Conservation (phyloP, 2,329 filamentous ascomycete species). For the Scleromitrula shiraiana region DNA sequence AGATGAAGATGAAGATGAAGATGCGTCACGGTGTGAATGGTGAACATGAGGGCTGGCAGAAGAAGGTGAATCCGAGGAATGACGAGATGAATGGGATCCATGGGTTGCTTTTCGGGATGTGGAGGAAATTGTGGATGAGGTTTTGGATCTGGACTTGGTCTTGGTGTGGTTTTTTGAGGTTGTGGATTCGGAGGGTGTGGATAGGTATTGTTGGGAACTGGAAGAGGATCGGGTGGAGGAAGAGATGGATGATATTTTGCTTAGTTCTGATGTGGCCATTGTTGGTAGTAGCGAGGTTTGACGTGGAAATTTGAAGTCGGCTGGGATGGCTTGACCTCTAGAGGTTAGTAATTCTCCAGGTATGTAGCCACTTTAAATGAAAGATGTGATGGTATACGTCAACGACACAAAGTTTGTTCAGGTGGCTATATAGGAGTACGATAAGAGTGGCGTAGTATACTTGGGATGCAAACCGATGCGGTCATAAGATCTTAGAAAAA, state of each 20-base stretch:
- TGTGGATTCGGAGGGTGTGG: not conserved
- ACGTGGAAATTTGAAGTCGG: no score
- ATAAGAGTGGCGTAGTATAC: no score
- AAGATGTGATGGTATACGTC: no score
- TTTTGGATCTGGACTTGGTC: not conserved
- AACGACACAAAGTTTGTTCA: no score
- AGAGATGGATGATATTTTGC: not conserved
- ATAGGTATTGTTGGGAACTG: not conserved
- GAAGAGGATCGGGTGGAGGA: not conserved
- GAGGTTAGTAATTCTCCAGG: no score
- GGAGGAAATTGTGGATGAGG: not conserved
- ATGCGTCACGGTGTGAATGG: not conserved
- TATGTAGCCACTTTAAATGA: no score
- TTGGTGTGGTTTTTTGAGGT: not conserved
- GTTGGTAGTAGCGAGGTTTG: no score
- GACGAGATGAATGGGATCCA: not conserved
- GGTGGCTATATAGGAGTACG: no score
- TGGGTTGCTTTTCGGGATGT: not conserved
- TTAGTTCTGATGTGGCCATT: slow-evolving; percentile 1
- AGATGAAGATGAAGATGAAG: not conserved
- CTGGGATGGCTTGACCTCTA: no score
- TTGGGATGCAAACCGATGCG: no score
- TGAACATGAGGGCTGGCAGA: no score
- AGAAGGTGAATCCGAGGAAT: not conserved
- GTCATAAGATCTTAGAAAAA: no score